These are phyloP conservation scores for Beauveria sp. DNA, from an alignment of 2,329 filamentous ascomycete species.

Conservation along the genomic window DNA sequence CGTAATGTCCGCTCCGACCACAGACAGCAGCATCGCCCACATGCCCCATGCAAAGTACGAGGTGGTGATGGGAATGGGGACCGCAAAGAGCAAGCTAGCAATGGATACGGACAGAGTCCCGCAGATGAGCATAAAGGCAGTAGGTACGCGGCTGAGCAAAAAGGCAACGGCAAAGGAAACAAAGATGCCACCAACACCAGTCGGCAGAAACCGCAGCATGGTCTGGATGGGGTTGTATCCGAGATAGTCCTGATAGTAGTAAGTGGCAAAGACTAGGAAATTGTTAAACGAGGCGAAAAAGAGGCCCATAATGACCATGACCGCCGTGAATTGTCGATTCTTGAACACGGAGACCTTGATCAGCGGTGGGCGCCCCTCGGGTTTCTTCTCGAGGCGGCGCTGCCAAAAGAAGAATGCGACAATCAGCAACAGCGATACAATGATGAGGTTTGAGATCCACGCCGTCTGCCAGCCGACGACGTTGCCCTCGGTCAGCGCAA, in stretches of 20 bases:
- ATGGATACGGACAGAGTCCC: constrained; percentile 50
- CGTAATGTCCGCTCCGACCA: constrained; percentile 59
- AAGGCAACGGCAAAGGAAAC: constrained; percentile 48
- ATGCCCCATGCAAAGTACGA: constrained; percentile 63
- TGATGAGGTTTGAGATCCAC: constrained; percentile 54
- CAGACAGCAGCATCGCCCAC: constrained; percentile 56
- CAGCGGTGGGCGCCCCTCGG: constrained; percentile 40
- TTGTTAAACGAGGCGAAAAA: constrained; percentile 65
- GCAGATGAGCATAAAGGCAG: constrained; percentile 48
- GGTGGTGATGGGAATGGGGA: constrained; percentile 52
- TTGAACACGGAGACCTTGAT: constrained; percentile 60
- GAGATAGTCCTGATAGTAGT: constrained; percentile 63
- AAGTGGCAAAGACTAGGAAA: constrained; percentile 59
- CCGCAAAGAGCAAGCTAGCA: constrained; percentile 53
- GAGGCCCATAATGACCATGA: constrained; percentile 56
- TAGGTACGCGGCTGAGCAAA: constrained; percentile 50
- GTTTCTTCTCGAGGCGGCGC: constrained; percentile 28
- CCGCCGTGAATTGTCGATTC: constrained; percentile 51
- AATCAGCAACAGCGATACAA: constrained; percentile 49
- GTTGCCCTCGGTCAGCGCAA: constrained; percentile 62
- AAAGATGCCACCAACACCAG: constrained; percentile 51
- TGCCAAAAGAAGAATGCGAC: constrained; percentile 54
- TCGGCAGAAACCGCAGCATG: constrained; percentile 61
- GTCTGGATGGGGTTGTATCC: constrained; percentile 55
- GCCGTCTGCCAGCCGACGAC: constrained; percentile 59